Evolutionary conservation across 1,284 basidiomycete species (phyloP), one percentile per base, ranked within the genome.

Genomic region (Gomphus sp.): DNA sequence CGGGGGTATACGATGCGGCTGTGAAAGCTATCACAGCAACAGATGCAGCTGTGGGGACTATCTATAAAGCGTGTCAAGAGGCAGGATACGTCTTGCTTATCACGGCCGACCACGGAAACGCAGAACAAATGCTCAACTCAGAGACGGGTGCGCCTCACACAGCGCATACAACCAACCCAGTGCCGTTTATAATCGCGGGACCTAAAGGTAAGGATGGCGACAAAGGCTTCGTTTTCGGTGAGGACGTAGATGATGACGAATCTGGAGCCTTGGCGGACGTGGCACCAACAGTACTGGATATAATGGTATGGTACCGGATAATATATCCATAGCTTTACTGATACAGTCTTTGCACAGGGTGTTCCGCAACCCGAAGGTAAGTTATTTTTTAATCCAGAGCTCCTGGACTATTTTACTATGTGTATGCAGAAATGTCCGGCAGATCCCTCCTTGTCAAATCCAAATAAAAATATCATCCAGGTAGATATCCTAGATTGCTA

Each of bases 71-170:
- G 3, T 91, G 89, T 67, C 74, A 92, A 68, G 80, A 88, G 66
- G 85, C 88, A 12, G 91, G 91, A 47, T 95, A 93, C 71, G 80
- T 93, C 41, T 77, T 96, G 37, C 76, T 90, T 65, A 78, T 96
- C 71, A 95, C 93, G 6, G 84, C 93, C n/a, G 92, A 95, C 70
- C 92, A 94, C 69, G 92, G 92, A 16, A 94, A 95, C 69, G 92
- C 89, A 31, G 89, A 92, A 70, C 90, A 94, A 75, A 96, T 96
- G 93, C 75, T 87, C 63, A 90, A 95, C 72, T 78, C 79, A 5
- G 78, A 84, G 64, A 93, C 91, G 1, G 89, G 89, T 33, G 85
- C 82, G 53, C 91, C 91, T 18, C 91, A 93, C 71, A 92, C 89
- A 2, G 89, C 90, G 18, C 89, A 91, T 67, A 90, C 89, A 52